phyloP scores from a whole-genome alignment of 768 basidiomycete genomes.

The Hygrocybe coccinea region DNA sequence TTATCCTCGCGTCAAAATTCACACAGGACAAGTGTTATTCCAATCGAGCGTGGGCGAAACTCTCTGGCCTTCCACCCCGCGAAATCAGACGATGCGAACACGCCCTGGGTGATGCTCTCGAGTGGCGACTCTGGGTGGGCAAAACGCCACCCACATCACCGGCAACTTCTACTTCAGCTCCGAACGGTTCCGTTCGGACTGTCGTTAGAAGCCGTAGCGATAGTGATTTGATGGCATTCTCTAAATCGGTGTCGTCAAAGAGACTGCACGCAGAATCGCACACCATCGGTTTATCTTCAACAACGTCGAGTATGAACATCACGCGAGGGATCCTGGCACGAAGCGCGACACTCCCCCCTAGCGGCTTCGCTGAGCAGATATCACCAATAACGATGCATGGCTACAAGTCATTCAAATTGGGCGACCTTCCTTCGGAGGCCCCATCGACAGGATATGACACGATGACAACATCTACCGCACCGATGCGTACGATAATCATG shows the following conservation, averaged over 20 bases:
- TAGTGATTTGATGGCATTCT: constrained; percentile 21
- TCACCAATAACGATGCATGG: background rate
- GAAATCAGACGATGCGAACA: constrained; percentile 89
- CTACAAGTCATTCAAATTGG: background rate
- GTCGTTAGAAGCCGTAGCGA: constrained; percentile 54
- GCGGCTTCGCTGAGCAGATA: constrained; percentile 18
- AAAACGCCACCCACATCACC: constrained; percentile 43
- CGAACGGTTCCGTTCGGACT: constrained; percentile 27
- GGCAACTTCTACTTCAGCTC: constrained; percentile 18
- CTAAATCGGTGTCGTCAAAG: constrained; percentile 9
- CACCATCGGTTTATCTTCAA: background rate
- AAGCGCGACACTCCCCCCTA: constrained; percentile 40
- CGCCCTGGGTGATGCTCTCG: constrained; percentile 80
- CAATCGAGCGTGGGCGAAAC: constrained; percentile 90
- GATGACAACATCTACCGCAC: background rate
- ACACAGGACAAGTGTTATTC: constrained; percentile 91
- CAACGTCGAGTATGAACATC: background rate
- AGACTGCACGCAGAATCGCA: background rate
- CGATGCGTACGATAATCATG: background rate
- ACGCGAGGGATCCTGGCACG: constrained; percentile 34
- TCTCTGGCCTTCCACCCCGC: constrained; percentile 78
- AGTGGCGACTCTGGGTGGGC: constrained; percentile 92
- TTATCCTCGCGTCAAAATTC: constrained; percentile 90
- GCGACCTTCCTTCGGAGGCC: background rate
- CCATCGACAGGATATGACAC: background rate